phyloP scores from a whole-genome alignment of 495 filamentous ascomycete species.

The Filosporella fistucella region DNA sequence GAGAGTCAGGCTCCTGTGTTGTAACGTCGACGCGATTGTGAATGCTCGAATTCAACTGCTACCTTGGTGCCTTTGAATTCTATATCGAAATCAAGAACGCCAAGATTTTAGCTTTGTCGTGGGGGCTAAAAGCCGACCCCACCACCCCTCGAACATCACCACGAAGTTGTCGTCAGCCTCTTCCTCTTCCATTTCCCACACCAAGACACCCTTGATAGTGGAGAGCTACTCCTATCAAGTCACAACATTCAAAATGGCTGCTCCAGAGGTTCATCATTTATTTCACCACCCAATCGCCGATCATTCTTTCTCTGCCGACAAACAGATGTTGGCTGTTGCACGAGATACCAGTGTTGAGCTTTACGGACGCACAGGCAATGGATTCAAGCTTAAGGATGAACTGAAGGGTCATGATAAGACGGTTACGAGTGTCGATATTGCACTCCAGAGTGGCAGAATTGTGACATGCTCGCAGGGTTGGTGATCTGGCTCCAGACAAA shows the following conservation, averaged over 20 bases:
- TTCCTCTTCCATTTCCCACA: conserved; percentile 5
- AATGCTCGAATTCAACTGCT: too few relatives aligned
- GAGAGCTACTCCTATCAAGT: conserved; percentile 98
- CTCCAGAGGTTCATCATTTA: conserved; percentile 90
- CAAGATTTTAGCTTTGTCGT: too few relatives aligned
- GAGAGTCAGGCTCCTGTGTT: too few relatives aligned
- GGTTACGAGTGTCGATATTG: conserved; percentile 94
- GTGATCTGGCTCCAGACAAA: conserved; percentile 13
- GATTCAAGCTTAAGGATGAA: conserved; percentile 84
- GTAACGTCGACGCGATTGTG: too few relatives aligned
- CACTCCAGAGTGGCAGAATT: conserved; percentile 81
- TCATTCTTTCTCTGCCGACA: conserved; percentile 95
- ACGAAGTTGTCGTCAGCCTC: conserved; percentile 11
- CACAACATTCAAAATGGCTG: conserved; percentile 51
- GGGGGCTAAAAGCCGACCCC: conserved; percentile 6
- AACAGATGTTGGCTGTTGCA: conserved; percentile 82
- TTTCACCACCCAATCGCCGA: conserved; percentile 96
- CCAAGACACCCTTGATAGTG: conserved; percentile 65
- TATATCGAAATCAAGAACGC: too few relatives aligned
- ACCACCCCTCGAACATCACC: conserved; percentile 8
- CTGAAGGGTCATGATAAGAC: conserved; percentile 95
- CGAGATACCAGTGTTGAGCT: conserved; percentile 90
- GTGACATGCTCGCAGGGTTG: conserved; percentile 95
- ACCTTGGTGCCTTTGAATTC: too few relatives aligned
- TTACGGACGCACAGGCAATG: conserved; percentile 66